Evolutionary conservation across 2,329 filamentous ascomycete genomes (phyloP).

Genomic region (Tolypocladium ophioglossoides): DNA sequence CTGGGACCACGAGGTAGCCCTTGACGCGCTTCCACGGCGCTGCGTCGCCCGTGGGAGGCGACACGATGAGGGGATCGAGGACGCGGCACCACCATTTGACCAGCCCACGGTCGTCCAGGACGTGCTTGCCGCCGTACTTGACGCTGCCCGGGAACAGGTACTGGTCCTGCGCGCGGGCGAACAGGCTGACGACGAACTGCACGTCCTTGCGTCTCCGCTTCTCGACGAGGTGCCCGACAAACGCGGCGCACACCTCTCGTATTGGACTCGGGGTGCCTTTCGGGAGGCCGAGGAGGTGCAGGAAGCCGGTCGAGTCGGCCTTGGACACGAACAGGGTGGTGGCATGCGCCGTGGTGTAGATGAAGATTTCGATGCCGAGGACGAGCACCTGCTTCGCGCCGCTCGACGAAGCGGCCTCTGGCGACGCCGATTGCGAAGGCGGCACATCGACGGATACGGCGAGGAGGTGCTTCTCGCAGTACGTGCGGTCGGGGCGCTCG

Average conservation of each 20-base stretch:
- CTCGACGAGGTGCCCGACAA: conserved; percentile 65
- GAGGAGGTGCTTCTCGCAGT: conserved; percentile 73
- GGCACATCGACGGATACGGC: conserved; percentile 34
- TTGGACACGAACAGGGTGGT: conserved; percentile 94
- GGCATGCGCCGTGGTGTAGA: conserved; percentile 71
- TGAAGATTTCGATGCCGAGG: conserved; percentile 75
- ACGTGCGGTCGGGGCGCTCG: conserved; percentile 63
- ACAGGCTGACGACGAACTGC: conserved; percentile 73
- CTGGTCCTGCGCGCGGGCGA: conserved; percentile 83
- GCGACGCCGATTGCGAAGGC: neutral
- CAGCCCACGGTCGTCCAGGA: conserved; percentile 79
- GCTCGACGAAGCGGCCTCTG: conserved; percentile 1
- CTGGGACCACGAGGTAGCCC: conserved; percentile 79
- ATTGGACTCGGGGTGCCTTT: conserved; percentile 61
- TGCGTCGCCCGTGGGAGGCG: conserved; percentile 24
- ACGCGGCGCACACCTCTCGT: conserved; percentile 60
- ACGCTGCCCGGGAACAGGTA: conserved; percentile 92
- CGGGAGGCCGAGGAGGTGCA: conserved; percentile 55
- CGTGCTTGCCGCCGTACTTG: conserved; percentile 76
- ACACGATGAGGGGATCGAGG: conserved; percentile 61
- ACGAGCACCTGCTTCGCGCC: conserved; percentile 48
- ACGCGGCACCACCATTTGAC: conserved; percentile 95
- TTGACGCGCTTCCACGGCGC: conserved; percentile 39
- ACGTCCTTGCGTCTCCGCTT: conserved; percentile 52
- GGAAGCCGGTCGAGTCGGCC: conserved; percentile 88